Evolutionary conservation across 768 basidiomycete species (phyloP).

Genomic region (Podaxis mareebaensis): DNA sequence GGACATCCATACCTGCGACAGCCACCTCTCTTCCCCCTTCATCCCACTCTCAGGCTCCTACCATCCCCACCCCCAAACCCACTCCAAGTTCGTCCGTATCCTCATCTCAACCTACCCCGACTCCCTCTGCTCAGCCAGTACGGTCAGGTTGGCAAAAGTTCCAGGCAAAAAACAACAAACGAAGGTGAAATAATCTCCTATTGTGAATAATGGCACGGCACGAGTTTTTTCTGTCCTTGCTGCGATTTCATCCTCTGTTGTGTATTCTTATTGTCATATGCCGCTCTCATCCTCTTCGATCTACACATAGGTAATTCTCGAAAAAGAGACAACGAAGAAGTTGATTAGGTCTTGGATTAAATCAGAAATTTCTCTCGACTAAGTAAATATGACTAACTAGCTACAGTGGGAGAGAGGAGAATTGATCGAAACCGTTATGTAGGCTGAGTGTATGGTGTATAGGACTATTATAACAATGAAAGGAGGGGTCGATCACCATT

Average conservation of each 20-base stretch:
- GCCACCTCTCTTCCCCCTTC: slow-evolving; percentile 17
- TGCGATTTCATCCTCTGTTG: too few relatives aligned
- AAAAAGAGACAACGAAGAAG: neutral
- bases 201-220: neutral
- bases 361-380: slow-evolving; percentile 8
- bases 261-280: too few relatives aligned
- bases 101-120: slow-evolving; percentile 13
- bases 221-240: neutral
- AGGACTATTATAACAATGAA: neutral
- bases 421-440: neutral
- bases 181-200: slow-evolving; percentile 23
- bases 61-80: neutral
- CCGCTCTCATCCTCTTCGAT: too few relatives aligned
- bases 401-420: slow-evolving; percentile 10
- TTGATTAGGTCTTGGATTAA: slow-evolving; percentile 13
- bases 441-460: neutral
- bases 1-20: slow-evolving; percentile 24
- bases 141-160: slow-evolving; percentile 63
- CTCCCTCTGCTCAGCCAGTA: slow-evolving; percentile 30
- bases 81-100: neutral
- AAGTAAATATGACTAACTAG: slow-evolving; percentile 17
- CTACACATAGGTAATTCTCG: neutral
- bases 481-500: neutral
- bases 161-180: slow-evolving; percentile 38
- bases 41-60: slow-evolving; percentile 5